Percentiles rank a stretch among this genome's conserved stretches.
Evolutionary conservation across 148 eudicot genomes (phyloP).

Genomic region (Chenopodium formosanum): DNA sequence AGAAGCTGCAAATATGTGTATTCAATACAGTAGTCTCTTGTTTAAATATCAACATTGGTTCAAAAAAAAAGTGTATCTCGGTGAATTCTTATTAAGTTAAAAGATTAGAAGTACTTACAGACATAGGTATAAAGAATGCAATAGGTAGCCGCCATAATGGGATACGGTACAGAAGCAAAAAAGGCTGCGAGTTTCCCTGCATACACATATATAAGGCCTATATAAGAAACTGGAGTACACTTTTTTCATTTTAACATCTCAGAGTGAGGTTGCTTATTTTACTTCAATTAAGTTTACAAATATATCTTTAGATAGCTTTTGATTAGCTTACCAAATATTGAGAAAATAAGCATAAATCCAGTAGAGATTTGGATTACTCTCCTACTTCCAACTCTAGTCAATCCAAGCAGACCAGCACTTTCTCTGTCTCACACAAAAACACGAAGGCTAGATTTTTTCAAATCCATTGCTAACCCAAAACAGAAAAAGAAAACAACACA

Average conservation of each 20-base stretch:
- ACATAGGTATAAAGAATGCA: slow-evolving; percentile 69
- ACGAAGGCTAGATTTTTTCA: too few species aligned
- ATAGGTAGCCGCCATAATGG: slow-evolving; percentile 66
- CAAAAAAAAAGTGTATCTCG: too few species aligned
- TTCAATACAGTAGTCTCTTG: background rate
- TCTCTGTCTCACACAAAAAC: slow-evolving; percentile 56
- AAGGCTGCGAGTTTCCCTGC: slow-evolving; percentile 81
- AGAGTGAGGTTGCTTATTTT: too few species aligned
- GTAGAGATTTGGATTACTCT: slow-evolving; percentile 70
- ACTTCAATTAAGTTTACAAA: background rate
- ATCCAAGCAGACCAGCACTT: slow-evolving; percentile 71
- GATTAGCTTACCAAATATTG: slow-evolving; percentile 53
- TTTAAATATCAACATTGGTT: background rate
- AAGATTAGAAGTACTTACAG: slow-evolving; percentile 38
- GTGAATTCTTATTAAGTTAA: too few species aligned
- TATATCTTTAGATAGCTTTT: background rate
- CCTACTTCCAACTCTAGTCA: slow-evolving; percentile 80
- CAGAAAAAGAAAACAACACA: background rate
- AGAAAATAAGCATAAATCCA: slow-evolving; percentile 67
- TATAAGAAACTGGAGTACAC: too few species aligned
- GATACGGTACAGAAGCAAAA: slow-evolving; percentile 76
- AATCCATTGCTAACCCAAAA: background rate
- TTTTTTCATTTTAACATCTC: too few species aligned
- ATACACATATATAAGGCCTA: background rate
- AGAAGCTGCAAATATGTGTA: slow-evolving; percentile 48